A percentile compares a stretch with the other conserved stretches of the same genome.
Conservation (phyloP, 169 alveolate genomes). For the Theileria equi region DNA sequence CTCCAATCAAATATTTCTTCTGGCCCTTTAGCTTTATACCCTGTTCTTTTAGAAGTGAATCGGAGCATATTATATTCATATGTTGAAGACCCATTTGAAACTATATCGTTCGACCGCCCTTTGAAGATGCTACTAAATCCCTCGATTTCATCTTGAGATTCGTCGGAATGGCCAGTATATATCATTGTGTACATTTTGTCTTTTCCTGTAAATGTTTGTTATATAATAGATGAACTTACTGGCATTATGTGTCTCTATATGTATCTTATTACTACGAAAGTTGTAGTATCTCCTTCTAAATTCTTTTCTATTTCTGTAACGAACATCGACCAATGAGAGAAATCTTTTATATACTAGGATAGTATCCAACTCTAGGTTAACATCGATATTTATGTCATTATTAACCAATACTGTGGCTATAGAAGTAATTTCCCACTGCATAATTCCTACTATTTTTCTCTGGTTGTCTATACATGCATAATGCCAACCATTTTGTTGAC, state of each 20-base stretch:
- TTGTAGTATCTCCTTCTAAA: conserved; percentile 26
- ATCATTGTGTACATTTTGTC: conserved; percentile 25
- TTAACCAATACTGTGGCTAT: background rate
- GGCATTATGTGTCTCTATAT: conserved; percentile 53
- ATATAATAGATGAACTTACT: conserved; percentile 1
- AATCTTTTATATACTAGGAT: conserved; percentile 39
- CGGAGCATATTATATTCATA: background rate
- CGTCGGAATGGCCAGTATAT: conserved; percentile 20
- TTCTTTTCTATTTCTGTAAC: conserved; percentile 17
- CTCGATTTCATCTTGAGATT: conserved; percentile 6
- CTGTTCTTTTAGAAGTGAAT: background rate
- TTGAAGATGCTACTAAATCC: too few relatives aligned
- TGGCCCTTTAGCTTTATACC: background rate
- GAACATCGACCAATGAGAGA: conserved; percentile 5
- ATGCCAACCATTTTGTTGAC: background rate
- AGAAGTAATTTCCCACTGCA: conserved; percentile 24
- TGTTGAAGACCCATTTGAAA: too few relatives aligned
- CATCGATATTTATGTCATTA: background rate
- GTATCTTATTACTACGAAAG: conserved; percentile 24
- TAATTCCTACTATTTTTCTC: background rate
- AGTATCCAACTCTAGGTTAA: conserved; percentile 29
- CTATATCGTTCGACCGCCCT: too few relatives aligned
- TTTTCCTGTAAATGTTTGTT: conserved; percentile 6
- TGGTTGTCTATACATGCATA: background rate
- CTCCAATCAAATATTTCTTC: conserved; percentile 66